Conservation (phyloP, 2,329 filamentous ascomycete species). For the Colletotrichum lini region DNA sequence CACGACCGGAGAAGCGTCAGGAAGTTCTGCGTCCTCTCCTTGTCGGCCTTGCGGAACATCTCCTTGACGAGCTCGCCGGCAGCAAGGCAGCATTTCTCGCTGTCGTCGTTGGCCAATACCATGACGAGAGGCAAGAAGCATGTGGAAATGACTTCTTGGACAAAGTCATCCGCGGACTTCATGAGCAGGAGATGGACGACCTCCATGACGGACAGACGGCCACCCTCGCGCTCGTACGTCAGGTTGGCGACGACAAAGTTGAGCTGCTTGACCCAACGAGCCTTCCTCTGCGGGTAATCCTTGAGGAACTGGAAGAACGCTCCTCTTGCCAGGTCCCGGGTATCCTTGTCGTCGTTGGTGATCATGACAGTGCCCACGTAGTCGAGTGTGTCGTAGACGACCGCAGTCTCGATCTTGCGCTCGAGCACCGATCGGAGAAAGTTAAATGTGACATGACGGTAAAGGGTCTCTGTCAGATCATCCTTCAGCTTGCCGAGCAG, state of each 20-base stretch:
- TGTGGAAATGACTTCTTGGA: conserved; percentile 84
- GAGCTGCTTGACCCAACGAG: conserved; percentile 89
- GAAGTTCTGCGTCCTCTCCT: conserved; percentile 79
- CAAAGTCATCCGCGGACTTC: conserved; percentile 85
- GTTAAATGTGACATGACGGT: conserved; percentile 94
- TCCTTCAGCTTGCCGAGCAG: conserved; percentile 86
- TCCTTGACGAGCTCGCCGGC: conserved; percentile 85
- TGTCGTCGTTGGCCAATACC: conserved; percentile 89
- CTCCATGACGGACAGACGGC: conserved; percentile 93
- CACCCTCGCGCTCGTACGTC: conserved; percentile 89
- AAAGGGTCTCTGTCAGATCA: conserved; percentile 92
- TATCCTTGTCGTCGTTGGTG: conserved; percentile 91
- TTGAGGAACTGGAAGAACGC: conserved; percentile 95
- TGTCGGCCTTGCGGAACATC: conserved; percentile 83
- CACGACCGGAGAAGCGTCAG: conserved; percentile 80
- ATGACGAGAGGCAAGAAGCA: conserved; percentile 91
- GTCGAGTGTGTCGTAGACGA: conserved; percentile 93
- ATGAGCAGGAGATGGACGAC: conserved; percentile 87
- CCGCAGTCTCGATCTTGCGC: conserved; percentile 86
- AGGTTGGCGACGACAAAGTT: conserved; percentile 92
- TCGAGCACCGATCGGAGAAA: conserved; percentile 91
- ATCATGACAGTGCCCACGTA: conserved; percentile 94
- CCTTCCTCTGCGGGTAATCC: conserved; percentile 94
- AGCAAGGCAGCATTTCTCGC: conserved; percentile 85
- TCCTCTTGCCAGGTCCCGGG: conserved; percentile 88